Evolutionary conservation across 2,329 filamentous ascomycete species (phyloP).

Genomic region (Blastomyces parvus): DNA sequence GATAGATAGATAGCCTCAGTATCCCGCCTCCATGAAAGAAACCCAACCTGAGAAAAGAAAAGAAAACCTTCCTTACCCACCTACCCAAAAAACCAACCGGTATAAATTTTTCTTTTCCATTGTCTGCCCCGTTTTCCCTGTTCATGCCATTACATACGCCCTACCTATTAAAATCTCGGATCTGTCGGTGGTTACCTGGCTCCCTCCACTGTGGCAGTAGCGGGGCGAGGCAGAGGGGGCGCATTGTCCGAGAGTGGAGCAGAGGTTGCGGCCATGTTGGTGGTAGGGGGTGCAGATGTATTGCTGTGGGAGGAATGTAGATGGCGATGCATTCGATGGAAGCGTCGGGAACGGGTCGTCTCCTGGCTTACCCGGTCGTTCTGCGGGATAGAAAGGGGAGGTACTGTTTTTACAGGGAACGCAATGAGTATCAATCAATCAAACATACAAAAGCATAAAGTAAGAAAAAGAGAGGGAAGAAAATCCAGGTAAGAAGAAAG

Average conservation of each 20-base stretch:
- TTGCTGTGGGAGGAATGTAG: constrained; percentile 1
- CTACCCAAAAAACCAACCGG: background rate
- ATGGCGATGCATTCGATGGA: background rate
- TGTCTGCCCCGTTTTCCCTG: background rate
- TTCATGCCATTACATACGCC: background rate
- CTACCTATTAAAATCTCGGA: background rate
- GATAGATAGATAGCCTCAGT: background rate
- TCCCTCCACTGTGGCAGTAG: background rate
- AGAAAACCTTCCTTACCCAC: background rate
- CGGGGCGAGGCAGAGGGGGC: background rate
- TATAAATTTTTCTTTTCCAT: background rate
- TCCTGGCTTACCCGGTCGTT: background rate
- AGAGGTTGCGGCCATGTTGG: background rate
- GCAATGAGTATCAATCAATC: background rate
- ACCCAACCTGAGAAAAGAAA: background rate
- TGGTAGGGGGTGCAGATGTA: background rate
- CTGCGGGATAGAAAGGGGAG: background rate
- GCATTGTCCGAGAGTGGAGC: background rate
- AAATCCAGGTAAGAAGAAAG: background rate
- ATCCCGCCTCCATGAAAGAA: background rate
- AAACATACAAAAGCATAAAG: background rate
- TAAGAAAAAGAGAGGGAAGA: background rate
- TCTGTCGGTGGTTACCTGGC: background rate
- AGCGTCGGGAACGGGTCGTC: background rate
- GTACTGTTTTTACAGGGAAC: background rate